Conservation (phyloP, 495 filamentous ascomycete species). For the Astrothelium subdiscretum region DNA sequence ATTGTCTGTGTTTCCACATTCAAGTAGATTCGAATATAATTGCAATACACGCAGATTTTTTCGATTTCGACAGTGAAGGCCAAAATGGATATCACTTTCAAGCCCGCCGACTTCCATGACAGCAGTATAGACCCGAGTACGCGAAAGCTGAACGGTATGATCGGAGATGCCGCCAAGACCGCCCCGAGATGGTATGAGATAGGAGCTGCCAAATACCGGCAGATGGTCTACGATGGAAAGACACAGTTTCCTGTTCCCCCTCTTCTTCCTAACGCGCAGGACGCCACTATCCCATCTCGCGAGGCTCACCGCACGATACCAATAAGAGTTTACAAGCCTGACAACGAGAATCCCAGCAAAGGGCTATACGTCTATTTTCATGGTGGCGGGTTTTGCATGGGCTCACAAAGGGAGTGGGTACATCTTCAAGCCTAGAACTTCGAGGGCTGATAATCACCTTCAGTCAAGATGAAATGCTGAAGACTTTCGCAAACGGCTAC, state of each 20-base stretch:
- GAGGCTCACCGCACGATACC: neutral
- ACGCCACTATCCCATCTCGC: neutral
- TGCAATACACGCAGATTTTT: too few relatives aligned
- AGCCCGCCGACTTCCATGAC: neutral
- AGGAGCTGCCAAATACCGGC: neutral
- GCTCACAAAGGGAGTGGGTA: neutral
- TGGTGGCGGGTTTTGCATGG: neutral
- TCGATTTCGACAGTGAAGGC: too few relatives aligned
- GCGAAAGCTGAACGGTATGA: neutral
- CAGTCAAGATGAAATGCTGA: neutral
- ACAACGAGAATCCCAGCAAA: neutral
- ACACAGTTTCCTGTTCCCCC: neutral
- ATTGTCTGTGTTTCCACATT: too few relatives aligned
- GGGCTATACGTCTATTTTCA: neutral
- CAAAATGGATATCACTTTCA: neutral
- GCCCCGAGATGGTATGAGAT: neutral
- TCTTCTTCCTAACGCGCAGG: neutral
- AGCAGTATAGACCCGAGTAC: neutral
- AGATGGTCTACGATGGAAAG: neutral
- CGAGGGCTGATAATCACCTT: neutral
- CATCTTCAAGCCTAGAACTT: neutral
- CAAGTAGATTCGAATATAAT: too few relatives aligned
- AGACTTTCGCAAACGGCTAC: neutral
- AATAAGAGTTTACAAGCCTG: neutral
- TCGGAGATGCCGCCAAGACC: neutral